A percentile compares a stretch with the other conserved stretches of the same genome.
Conservation (phyloP, 139 green algal genomes). For the Gonium pectorale region DNA sequence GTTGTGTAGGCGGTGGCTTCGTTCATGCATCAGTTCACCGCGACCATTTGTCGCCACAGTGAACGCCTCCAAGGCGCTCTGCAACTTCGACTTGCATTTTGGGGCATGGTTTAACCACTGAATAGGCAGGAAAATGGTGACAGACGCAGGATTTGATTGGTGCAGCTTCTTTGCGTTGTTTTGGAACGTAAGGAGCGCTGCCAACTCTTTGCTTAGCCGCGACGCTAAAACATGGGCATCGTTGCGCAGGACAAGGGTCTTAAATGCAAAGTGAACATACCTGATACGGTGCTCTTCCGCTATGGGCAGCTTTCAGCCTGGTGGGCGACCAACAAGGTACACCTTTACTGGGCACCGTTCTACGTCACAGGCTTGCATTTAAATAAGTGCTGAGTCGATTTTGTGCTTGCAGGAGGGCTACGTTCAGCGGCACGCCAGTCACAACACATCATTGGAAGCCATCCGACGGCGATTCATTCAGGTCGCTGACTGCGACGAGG, state of each 20-base stretch:
- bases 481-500: slow-evolving; percentile 52
- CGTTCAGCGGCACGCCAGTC: slow-evolving; percentile 60
- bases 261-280: slow-evolving; percentile 66
- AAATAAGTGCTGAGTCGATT: background rate
- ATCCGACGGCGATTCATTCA: slow-evolving; percentile 59
- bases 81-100: background rate
- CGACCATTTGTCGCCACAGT: too few species aligned
- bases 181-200: slow-evolving; percentile 30
- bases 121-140: background rate
- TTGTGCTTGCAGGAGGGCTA: slow-evolving; percentile 59
- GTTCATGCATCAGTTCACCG: too few species aligned
- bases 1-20: too few species aligned
- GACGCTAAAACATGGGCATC: too few species aligned
- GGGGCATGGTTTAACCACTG: slow-evolving; percentile 1
- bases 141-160: slow-evolving; percentile 44
- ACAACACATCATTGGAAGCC: slow-evolving; percentile 52
- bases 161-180: slow-evolving; percentile 53
- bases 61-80: too few species aligned
- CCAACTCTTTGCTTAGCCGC: background rate
- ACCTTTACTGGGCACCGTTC: too few species aligned
- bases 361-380: background rate
- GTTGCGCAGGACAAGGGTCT: slow-evolving; percentile 69
- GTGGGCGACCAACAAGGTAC: slow-evolving; percentile 68
- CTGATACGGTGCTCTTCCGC: slow-evolving; percentile 69
- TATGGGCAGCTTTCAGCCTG: slow-evolving; percentile 63